Evolutionary conservation across 2,329 filamentous ascomycete species (phyloP), one percentile per base, ranked within the genome.

Genomic region (Talaromyces pinophilus): DNA sequence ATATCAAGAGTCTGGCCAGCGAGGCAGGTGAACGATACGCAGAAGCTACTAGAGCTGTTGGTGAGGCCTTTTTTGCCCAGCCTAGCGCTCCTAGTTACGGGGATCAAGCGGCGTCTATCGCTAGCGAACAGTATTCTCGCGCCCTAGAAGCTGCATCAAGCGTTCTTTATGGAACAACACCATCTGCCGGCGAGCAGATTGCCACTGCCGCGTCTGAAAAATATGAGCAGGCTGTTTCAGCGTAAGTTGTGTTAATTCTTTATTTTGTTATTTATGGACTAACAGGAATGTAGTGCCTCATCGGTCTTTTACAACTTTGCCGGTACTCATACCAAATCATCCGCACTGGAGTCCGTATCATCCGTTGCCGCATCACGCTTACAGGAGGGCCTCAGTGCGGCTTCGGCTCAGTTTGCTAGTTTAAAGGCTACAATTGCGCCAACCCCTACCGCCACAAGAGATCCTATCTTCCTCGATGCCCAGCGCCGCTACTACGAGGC

Each of bases 401-500:
- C 91, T 6, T 90, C 90, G 62, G 84, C 88, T 42, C 90, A 92
- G 72, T 91, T 91, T 70, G 84, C 88, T 60, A 86, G 82, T 63
- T 88, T 88, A n/a, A 88, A 89, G 76, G 83, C 87, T 63, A 88
- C 87, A 33, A 81, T 90, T 22, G 33, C 48, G 86, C 88, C 22
- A 83, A 87, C 15, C 85, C 88, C 48, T 85, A 88, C 1, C 88
- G 89, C 1, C 80, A 81, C 83, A 75, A 69, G 87, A 78, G 69
- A 87, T 71, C 76, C 82, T 74, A 76, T 84, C 77, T 67, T 89
- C 80, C 77, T 89, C 79, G 82, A 85, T 83, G 79, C 86, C 81
- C 74, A 87, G 82, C 74, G 88, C 83, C 81, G 90, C 66, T 94
- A 94, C 77, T 93, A 92, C 71, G 90, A 92, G 69, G 91, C 89